phyloP scores from a whole-genome alignment of 2,329 filamentous ascomycete genomes.

The Colletotrichum graminicola region DNA sequence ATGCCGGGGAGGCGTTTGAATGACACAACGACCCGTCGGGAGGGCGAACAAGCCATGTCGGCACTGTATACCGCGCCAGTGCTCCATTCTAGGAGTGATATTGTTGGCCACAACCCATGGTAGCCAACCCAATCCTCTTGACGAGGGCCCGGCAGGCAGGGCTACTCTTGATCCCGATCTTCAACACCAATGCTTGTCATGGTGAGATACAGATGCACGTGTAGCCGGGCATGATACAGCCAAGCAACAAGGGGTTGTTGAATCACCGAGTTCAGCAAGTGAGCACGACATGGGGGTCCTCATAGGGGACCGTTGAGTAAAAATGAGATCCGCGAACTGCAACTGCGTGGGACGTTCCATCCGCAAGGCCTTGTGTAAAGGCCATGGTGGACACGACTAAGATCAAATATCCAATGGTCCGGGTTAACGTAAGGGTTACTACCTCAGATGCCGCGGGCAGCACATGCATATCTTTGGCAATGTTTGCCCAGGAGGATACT shows the following conservation, averaged over 20 bases:
- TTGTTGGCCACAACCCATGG: slow-evolving; percentile 9
- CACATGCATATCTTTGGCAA: slow-evolving; percentile 14
- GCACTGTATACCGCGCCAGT: background rate
- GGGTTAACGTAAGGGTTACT: background rate
- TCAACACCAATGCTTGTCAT: slow-evolving; percentile 1
- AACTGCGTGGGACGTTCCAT: background rate
- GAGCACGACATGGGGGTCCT: background rate
- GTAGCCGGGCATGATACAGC: slow-evolving; percentile 12
- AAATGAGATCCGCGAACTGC: slow-evolving; percentile 26
- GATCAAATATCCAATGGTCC: background rate
- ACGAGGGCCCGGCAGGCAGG: slow-evolving; percentile 8
- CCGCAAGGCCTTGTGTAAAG: background rate
- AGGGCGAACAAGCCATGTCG: slow-evolving; percentile 6
- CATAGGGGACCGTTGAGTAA: background rate
- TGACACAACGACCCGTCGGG: slow-evolving; percentile 2
- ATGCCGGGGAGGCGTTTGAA: slow-evolving; percentile 1
- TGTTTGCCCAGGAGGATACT: background rate
- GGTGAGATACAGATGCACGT: slow-evolving; percentile 3
- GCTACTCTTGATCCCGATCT: background rate
- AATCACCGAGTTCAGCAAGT: background rate
- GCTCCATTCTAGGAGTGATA: slow-evolving; percentile 7
- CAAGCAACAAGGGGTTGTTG: slow-evolving; percentile 16
- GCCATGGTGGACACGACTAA: background rate
- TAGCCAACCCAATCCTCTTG: slow-evolving; percentile 1
- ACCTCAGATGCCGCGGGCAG: background rate